phyloP scores from a whole-genome alignment of 2,329 filamentous ascomycete species.

The Paecilomyces variotii region DNA sequence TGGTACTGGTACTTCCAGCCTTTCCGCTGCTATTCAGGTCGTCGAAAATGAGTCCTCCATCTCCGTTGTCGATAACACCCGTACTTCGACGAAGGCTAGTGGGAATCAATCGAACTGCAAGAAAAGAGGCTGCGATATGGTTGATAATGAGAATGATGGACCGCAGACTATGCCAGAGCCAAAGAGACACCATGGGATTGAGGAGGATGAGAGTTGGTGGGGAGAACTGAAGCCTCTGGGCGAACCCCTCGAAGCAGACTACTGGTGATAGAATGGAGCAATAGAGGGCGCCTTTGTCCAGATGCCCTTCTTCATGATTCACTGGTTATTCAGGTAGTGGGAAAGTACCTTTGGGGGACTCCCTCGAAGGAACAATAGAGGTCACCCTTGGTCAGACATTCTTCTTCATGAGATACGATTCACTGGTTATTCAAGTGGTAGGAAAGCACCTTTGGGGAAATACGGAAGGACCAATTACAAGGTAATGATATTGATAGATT shows the following conservation, averaged over 20 bases:
- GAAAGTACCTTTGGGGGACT: too few species aligned
- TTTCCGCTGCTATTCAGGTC: too few species aligned
- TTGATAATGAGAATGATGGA: not conserved
- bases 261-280: not conserved
- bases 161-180: not conserved
- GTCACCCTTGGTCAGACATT: not conserved
- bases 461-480: not conserved
- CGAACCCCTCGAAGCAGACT: not conserved
- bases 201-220: not conserved
- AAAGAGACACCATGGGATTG: not conserved
- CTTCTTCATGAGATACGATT: not conserved
- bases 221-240: not conserved
- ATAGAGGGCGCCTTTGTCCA: too few species aligned
- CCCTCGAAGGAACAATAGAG: too few species aligned
- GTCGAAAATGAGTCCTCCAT: too few species aligned
- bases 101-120: not conserved
- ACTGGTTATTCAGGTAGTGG: too few species aligned
- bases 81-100: too few species aligned
- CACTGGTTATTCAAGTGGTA: not conserved
- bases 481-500: not conserved
- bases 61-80: too few species aligned
- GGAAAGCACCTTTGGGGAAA: not conserved
- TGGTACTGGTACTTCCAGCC: too few species aligned
- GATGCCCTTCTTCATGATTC: too few species aligned
- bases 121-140: not conserved